Evolutionary conservation across 179 eudicot species (phyloP), one percentile per base, ranked within the genome.

Genomic region (Sideroxylon spinosum): DNA sequence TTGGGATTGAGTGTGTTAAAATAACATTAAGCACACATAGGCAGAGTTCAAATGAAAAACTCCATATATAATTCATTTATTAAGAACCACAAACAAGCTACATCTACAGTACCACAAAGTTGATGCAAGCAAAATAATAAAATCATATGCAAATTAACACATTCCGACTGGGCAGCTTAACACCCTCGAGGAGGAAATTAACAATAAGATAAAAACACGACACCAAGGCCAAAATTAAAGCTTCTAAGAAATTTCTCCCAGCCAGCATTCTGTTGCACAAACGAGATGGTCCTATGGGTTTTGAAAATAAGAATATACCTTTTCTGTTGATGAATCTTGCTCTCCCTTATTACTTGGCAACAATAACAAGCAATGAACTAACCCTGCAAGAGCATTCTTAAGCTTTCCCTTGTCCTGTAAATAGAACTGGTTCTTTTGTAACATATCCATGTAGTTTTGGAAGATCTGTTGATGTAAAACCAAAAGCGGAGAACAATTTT

Each of bases 371-470:
- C 99, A 93, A 80, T 84, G 89, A 68, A 86, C 83, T 81, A 95
- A 84, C 60, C 95, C 90, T 61, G 87, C 84, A 71, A 95, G 92
- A 78, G 84, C 85, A 73, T 82, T 85, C 87, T 91, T 92, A 68
- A 95, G 89, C 83, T 90, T 93, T 83, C 90, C 88, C 85, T 88
- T 90, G 67, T 95, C 99, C 82, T 89, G 89, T 59, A 89, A 76
- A 79, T 85, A 84, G 81, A 90, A 87, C 81, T 92, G 95, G 83
- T 87, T 93, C 85, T 89, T 92, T 66, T 83, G 90, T n/a, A 95
- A 79, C 59, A 95, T 75, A 78, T 92, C 93, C 71, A 85, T 91
- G 52, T 90, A 95, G 82, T 86, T 91, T 76, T 90, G 96, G 73
- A 95, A 84, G 81, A 91, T 84, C 98, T 95, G 86, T 67, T 52